A percentile compares a stretch with the other conserved stretches of the same genome.
Evolutionary conservation across 2,329 filamentous ascomycete genomes (phyloP).

Genomic region (Aspergillus viridinutans): DNA sequence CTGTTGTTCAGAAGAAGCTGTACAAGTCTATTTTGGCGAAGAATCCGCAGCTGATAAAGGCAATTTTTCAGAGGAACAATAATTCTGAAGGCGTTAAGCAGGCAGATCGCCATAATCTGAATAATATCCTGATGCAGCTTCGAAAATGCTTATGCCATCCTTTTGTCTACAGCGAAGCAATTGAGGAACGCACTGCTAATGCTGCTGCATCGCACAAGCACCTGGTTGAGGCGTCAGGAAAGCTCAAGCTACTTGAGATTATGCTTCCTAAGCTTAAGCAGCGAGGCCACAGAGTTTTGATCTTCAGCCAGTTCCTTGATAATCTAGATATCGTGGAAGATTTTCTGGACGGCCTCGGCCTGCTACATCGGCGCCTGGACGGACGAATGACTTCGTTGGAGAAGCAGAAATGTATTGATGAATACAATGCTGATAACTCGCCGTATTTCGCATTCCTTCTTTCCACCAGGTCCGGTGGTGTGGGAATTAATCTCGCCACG

Average conservation of each 20-base stretch:
- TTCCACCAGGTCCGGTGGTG: constrained; percentile 89
- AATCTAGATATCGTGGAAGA: constrained; percentile 91
- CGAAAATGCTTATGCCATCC: constrained; percentile 94
- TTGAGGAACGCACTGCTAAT: constrained; percentile 74
- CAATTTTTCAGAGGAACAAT: constrained; percentile 68
- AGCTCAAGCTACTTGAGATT: constrained; percentile 75
- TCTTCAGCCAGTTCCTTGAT: constrained; percentile 90
- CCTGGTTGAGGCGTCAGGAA: constrained; percentile 84
- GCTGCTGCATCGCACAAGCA: constrained; percentile 66
- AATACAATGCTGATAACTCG: constrained; percentile 82
- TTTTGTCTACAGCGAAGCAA: constrained; percentile 84
- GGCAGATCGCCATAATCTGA: constrained; percentile 73
- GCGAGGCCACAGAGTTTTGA: constrained; percentile 81
- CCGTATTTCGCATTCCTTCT: constrained; percentile 83
- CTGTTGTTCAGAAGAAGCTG: constrained; percentile 83
- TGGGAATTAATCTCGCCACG: constrained; percentile 95
- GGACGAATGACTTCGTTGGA: constrained; percentile 75
- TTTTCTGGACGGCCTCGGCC: constrained; percentile 71
- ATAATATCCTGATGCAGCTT: constrained; percentile 93
- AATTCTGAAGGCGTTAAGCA: constrained; percentile 53
- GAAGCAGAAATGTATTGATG: constrained; percentile 92
- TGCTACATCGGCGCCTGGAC: constrained; percentile 76
- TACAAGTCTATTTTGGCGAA: constrained; percentile 92
- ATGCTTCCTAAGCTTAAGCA: constrained; percentile 84
- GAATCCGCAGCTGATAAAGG: constrained; percentile 80